phyloP scores from a whole-genome alignment of 768 basidiomycete genomes.

The Phylloporus sp. region DNA sequence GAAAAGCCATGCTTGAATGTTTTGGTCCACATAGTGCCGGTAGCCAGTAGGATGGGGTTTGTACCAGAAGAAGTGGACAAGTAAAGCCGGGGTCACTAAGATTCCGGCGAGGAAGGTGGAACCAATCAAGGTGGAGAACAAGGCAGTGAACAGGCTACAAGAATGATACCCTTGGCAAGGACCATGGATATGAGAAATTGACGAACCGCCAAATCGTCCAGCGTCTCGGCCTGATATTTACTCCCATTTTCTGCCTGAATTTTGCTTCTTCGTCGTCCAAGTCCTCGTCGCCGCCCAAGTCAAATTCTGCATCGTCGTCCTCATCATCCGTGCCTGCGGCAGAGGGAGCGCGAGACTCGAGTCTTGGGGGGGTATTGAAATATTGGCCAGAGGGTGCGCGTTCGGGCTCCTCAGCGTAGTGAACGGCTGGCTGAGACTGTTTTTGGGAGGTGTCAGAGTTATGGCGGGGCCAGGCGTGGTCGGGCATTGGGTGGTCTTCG shows the following conservation, averaged over 20 bases:
- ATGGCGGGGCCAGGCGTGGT: conserved; percentile 13
- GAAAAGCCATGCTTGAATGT: conserved; percentile 74
- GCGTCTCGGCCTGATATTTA: conserved; percentile 36
- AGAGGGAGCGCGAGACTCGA: conserved; percentile 40
- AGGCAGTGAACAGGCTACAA: conserved; percentile 52
- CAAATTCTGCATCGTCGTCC: conserved; percentile 58
- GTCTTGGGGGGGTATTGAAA: conserved; percentile 27
- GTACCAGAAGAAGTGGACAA: conserved; percentile 71
- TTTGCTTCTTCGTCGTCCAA: conserved; percentile 66
- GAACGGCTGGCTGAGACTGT: conserved; percentile 41
- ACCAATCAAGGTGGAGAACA: conserved; percentile 73
- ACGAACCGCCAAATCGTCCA: conserved; percentile 57
- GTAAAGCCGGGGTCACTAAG: conserved; percentile 56
- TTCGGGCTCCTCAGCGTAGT: conserved; percentile 47
- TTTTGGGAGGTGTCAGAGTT: conserved; percentile 11
- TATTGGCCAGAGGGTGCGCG: conserved; percentile 20
- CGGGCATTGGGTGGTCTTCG: conserved; percentile 10
- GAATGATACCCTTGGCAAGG: background rate
- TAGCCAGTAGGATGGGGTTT: conserved; percentile 52
- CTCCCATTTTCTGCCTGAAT: conserved; percentile 59
- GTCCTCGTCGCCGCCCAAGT: conserved; percentile 80
- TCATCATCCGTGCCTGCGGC: conserved; percentile 54
- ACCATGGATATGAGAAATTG: conserved; percentile 2
- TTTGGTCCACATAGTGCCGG: conserved; percentile 59
- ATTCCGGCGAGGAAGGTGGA: conserved; percentile 62